phyloP scores from a whole-genome alignment of 192 early-diverging fungal species.

The Gigaspora rosea region DNA sequence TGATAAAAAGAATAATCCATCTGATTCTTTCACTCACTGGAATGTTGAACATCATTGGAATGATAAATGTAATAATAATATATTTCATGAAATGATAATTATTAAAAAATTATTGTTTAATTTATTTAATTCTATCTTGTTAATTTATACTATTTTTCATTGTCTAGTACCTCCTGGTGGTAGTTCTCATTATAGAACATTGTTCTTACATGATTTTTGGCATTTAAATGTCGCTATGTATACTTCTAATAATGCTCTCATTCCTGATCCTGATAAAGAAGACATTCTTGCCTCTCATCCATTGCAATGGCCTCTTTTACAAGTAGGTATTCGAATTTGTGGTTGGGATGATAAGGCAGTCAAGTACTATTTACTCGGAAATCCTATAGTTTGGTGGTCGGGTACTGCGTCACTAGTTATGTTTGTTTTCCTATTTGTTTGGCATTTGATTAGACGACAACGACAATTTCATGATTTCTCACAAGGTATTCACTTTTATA shows the following conservation, averaged over 20 bases:
- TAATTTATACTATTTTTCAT: not conserved
- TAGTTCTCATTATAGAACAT: conserved; percentile 62
- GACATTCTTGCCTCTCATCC: conserved; percentile 81
- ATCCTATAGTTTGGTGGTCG: conserved; percentile 92
- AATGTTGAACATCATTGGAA: conserved; percentile 91
- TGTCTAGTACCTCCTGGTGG: conserved; percentile 71
- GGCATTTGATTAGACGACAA: conserved; percentile 67
- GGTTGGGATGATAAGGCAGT: conserved; percentile 81
- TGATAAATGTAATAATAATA: conserved; percentile 55
- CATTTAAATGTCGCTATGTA: conserved; percentile 96
- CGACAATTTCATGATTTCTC: conserved; percentile 62
- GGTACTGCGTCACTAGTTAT: conserved; percentile 56
- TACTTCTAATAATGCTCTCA: conserved; percentile 93
- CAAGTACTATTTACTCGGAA: conserved; percentile 94
- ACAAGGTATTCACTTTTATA: not conserved
- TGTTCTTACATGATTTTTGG: conserved; percentile 82
- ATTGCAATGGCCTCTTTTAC: conserved; percentile 85
- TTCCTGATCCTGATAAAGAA: conserved; percentile 90
- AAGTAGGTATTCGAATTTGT: conserved; percentile 91
- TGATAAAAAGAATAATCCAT: conserved; percentile 62
- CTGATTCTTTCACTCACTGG: conserved; percentile 81
- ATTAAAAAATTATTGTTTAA: conserved; percentile 8
- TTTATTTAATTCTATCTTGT: not conserved
- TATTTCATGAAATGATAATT: not conserved
- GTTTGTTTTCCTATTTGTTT: conserved; percentile 41